Evolutionary conservation across 768 basidiomycete species (phyloP).

Genomic region (Gymnopilus dilepis): DNA sequence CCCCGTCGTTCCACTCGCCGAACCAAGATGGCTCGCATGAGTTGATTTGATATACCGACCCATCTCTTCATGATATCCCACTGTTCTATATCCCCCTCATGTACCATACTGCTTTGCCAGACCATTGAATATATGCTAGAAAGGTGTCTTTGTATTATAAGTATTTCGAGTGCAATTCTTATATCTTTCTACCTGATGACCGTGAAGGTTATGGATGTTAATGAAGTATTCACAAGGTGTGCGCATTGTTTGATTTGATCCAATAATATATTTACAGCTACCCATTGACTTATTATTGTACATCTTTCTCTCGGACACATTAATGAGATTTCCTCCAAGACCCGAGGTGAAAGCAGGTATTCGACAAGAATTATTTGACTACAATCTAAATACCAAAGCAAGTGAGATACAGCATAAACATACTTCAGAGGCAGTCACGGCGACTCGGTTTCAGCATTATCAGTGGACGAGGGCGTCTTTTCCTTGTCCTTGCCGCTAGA

Average conservation of each 20-base stretch:
- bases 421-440: background rate
- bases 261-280: background rate
- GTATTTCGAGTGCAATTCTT: too few relatives aligned
- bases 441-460: constrained; percentile 6
- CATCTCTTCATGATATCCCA: background rate
- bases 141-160: too few relatives aligned
- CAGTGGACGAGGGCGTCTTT: constrained; percentile 21
- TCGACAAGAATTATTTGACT: background rate
- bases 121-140: background rate
- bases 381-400: background rate
- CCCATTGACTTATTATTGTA: background rate
- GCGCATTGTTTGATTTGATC: background rate
- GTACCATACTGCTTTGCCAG: background rate
- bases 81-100: background rate
- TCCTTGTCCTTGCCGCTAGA: constrained; percentile 7
- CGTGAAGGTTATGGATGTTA: too few relatives aligned
- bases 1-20: constrained; percentile 28
- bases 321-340: background rate
- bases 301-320: background rate
- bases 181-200: too few relatives aligned
- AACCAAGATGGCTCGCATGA: constrained; percentile 25
- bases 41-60: constrained; percentile 15
- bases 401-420: background rate
- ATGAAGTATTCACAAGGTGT: background rate
- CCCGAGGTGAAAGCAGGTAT: background rate